Percentiles rank a stretch among this genome's conserved stretches.
Conservation (phyloP, 495 filamentous ascomycete species). For the Daldinia grandis region DNA sequence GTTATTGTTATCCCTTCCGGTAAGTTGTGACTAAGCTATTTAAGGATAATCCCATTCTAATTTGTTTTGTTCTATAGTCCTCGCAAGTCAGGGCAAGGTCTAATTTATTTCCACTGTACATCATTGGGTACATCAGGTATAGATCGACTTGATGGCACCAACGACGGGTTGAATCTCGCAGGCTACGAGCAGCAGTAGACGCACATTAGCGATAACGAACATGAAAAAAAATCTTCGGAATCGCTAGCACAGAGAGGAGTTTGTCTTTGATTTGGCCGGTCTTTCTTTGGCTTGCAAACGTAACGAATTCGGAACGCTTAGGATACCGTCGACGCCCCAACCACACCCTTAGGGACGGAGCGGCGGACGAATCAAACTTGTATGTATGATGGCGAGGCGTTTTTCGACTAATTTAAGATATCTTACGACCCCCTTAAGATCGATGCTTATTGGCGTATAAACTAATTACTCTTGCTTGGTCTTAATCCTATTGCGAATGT, state of each 20-base stretch:
- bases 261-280: constrained; percentile 37
- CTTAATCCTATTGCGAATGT: neutral
- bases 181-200: constrained; percentile 32
- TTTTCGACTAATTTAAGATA: constrained; percentile 44
- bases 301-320: constrained; percentile 32
- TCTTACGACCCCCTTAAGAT: constrained; percentile 36
- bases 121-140: constrained; percentile 28
- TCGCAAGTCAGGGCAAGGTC: constrained; percentile 38
- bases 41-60: constrained; percentile 8
- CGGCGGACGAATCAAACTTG: constrained; percentile 29
- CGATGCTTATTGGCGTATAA: constrained; percentile 17
- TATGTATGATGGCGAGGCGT: constrained; percentile 44
- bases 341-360: neutral
- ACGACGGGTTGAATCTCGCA: constrained; percentile 27
- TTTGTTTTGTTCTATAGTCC: constrained; percentile 13
- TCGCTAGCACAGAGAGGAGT: constrained; percentile 32
- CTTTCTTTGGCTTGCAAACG: constrained; percentile 31
- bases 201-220: constrained; percentile 14
- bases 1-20: constrained; percentile 92
- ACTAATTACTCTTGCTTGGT: neutral
- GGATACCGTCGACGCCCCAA: constrained; percentile 30
- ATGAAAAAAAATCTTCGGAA: constrained; percentile 15
- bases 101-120: constrained; percentile 15
- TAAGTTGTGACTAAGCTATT: constrained; percentile 51
- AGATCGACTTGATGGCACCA: constrained; percentile 23